A percentile compares a stretch with the other conserved stretches of the same genome.
These are phyloP conservation scores for Sporothrix protearum DNA, from an alignment of 2,329 filamentous ascomycete genomes.

Conservation along the genomic window DNA sequence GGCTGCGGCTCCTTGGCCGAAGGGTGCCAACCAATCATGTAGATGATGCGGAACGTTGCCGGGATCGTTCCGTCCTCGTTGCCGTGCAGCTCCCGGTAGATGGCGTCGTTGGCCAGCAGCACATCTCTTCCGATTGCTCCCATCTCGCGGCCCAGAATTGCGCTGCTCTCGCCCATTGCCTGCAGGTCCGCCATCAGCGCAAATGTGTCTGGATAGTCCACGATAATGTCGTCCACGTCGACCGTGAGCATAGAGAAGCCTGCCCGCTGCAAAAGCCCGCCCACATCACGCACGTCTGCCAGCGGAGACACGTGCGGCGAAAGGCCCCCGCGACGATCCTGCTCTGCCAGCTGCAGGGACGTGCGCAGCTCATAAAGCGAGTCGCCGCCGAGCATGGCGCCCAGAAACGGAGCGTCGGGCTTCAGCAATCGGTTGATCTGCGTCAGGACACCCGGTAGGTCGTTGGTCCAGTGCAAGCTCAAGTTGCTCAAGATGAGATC, in stretches of 20 bases:
- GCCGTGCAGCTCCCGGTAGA: slow-evolving; percentile 83
- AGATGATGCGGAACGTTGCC: slow-evolving; percentile 91
- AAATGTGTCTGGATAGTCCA: slow-evolving; percentile 88
- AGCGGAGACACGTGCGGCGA: slow-evolving; percentile 86
- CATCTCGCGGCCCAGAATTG: slow-evolving; percentile 78
- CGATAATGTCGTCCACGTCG: slow-evolving; percentile 93
- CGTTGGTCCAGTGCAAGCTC: slow-evolving; percentile 96
- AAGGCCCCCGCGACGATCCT: slow-evolving; percentile 86
- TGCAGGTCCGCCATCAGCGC: slow-evolving; percentile 91
- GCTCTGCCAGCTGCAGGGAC: slow-evolving; percentile 85
- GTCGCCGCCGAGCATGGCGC: slow-evolving; percentile 94
- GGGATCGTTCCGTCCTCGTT: slow-evolving; percentile 74
- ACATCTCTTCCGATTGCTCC: slow-evolving; percentile 77
- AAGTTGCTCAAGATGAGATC: slow-evolving; percentile 87
- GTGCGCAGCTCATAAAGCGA: slow-evolving; percentile 90
- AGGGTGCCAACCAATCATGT: slow-evolving; percentile 98
- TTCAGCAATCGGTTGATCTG: slow-evolving; percentile 86
- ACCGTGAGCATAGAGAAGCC: slow-evolving; percentile 96
- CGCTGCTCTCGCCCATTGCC: slow-evolving; percentile 93
- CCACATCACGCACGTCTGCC: slow-evolving; percentile 87
- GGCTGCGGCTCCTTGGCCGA: slow-evolving; percentile 75
- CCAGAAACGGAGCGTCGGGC: slow-evolving; percentile 87
- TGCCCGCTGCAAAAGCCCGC: slow-evolving; percentile 77
- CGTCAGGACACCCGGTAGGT: slow-evolving; percentile 77
- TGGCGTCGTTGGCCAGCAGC: slow-evolving; percentile 78